Base-by-base conservation (phyloP, 768 basidiomycete genomes). In the Leccinum disarticulatum region DNA sequence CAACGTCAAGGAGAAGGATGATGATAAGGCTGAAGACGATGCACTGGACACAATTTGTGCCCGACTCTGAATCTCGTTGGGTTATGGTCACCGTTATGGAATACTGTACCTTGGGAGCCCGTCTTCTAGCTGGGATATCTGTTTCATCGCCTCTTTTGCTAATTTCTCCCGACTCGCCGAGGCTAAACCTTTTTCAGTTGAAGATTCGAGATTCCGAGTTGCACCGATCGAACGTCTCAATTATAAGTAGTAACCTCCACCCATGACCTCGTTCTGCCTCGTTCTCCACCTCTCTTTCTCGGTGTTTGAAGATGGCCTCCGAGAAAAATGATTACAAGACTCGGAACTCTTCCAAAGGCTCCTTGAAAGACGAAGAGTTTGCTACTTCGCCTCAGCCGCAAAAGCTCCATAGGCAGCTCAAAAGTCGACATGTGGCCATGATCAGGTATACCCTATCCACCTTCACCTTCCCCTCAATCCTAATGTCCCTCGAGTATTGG, bases 351-450 rank as follows among this genome's bases (percentile, higher is more conserved):
- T 36, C 63, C 14, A 60, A 65, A 0, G 56, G 8, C 50, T 75
- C 70, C 27, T 15, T 65, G 2, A 62, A 59, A 9, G 72, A 74
- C 15, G 57, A 68, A 30, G 72, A 72, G 36, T 60, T 58, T 2
- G 27, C 57, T 3, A 1, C 58, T 10, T 13, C 52, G 6, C 0
- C 2, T n/a, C 50, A 17, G 4, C 55, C 52, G 7, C 56, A 50
- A 0, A 61, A 19, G 47, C 81, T 87, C 43, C 74, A 80, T 11
- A 80, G 87, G 53, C 86, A 88, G 72, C 75, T 88, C 63, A 88
- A 88, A 72, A 90, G 89, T 67, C 79, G 90, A 17, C 91, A 91
- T 69, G 80, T 92, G 60, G 87, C 88, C 54, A 90, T 91, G 89
- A 91, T 91, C 64, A 90, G 88, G 87, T 79, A 54, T 46, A 73